Evolutionary conservation across 2,329 filamentous ascomycete species (phyloP), one percentile per base, ranked within the genome.

Genomic region (Ceratocystis cubensis): DNA sequence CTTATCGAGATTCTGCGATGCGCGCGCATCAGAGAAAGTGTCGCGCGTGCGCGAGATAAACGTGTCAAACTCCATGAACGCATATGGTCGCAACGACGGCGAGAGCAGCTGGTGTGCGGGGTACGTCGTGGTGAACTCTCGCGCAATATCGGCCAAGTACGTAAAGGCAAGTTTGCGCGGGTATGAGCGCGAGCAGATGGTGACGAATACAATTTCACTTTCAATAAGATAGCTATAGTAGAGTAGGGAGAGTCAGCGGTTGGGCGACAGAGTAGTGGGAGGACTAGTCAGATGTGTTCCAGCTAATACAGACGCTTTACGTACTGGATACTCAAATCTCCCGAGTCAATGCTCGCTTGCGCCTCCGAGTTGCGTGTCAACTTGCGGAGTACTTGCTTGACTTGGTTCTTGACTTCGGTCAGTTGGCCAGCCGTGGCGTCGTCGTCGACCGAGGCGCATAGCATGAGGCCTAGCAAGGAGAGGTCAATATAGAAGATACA

Each of bases 81-180:
- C 92, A 78, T 97, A 99, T 5, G 94, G 93, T 28, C 93, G 89
- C 70, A 95, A 84, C 44, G 81, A 79, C 0, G 89, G 84, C 53
- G 83, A 85, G 73, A 88, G 84, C 71, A 96, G 87, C 77, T 94
- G 88, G 66, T 81, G 74, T 20, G 83, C 75, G 61, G 86, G 83
- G 81, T 99, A 95, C 67, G 88, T 91, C 70, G 86, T 92, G 70
- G 86, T 86, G 81, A 99, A 99, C 80, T 99, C 94, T 75, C 85
- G 84, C 68, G 89, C 84, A 65, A 99, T 84, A 79, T 99, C 94
- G 72, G 90, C 86, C 69, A 99, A 91, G 82, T 97, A 99, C 69
- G 93, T 96, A 78, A 99, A 96, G 73, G 95, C 93, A 62, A 99
- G 88, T 78, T 99, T 97, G 77, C 94, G 93, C 67, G 94, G 93